Base-by-base conservation (phyloP, 2,329 filamentous ascomycete genomes). In the Ceratocystis harringtonii region DNA sequence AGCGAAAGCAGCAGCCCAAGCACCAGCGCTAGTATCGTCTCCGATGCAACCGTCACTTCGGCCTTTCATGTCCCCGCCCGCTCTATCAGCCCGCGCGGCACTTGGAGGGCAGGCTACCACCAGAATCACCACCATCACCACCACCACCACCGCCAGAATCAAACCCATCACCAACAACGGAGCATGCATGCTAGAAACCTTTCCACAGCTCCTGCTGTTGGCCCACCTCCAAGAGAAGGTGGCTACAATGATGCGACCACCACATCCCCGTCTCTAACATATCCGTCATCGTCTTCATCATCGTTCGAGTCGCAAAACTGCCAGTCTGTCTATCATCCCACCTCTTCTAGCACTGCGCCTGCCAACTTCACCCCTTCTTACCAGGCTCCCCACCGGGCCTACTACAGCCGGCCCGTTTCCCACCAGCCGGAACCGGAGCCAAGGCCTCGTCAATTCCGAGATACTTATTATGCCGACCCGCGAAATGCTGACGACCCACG, bases 11-110 rank as follows among this genome's bases (percentile, higher is more conserved):
- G 32, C 25, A 65, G 45, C 28, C 32, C 30, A 10, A 58, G 65
- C 61, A 30, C 12, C n/a, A 45, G 58, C 45, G 58, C 6, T 32
- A 32, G 61, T 22, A 60, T 55, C 43, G 22, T 64, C n/a, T 66
- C 65, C 12, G 65, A 64, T 22, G 63, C 65, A 1, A 66, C 65
- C n/a, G 62, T 66, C 7, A 66, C 62, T 10, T 64, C 62, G 22
- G 45, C 61, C 19, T 48, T 64, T 12, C 60, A 62, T n/a, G 30
- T 48, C 36, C 61, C 61, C 15, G 4, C 17, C 52, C 52, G 52
- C 25, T 32, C 52, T 6, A 12, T 28, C 52, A 57, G 52, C 28
- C 52, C 52, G 52, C 52, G 52, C 28, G 52, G 28, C 15, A 32
- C 22, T 32, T 57, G 52, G 52, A 5, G 52, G 30, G 3, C 19